These are phyloP conservation scores for Beauveria sp. DNA, from an alignment of 2,329 filamentous ascomycete species.

Conservation along the genomic window DNA sequence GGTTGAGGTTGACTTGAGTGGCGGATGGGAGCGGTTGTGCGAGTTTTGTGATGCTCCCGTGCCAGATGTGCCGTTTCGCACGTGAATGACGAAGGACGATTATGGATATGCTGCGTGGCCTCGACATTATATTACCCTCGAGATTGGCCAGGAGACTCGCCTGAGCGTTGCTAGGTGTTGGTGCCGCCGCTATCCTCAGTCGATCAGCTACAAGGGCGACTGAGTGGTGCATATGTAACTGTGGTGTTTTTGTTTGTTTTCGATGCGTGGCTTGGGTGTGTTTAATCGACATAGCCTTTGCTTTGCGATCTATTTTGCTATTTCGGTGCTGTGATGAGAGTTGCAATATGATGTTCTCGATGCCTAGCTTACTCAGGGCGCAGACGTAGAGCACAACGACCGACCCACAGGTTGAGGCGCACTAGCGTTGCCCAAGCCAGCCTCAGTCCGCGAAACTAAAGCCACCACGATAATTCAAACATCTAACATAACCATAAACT, in stretches of 20 bases:
- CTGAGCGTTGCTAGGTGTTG: background rate
- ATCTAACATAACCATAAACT: background rate
- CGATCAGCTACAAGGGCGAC: background rate
- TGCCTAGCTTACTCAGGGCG: background rate
- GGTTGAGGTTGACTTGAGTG: constrained; percentile 24
- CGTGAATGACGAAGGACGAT: constrained; percentile 5
- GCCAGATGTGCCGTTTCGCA: constrained; percentile 18
- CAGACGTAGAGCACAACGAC: background rate
- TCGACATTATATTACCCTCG: background rate
- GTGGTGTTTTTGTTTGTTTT: no score
- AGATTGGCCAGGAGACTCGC: background rate
- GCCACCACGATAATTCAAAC: background rate
- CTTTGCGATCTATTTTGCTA: background rate
- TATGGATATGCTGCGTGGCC: background rate
- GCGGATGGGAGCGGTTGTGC: constrained; percentile 30
- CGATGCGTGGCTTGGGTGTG: no score
- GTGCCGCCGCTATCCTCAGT: background rate
- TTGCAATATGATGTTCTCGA: no score
- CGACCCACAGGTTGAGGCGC: background rate
- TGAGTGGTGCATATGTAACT: no score
- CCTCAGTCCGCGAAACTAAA: background rate
- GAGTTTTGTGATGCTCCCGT: constrained; percentile 25
- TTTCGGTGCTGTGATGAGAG: no score
- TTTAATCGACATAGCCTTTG: background rate
- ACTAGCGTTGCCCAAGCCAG: background rate